Evolutionary conservation across 202 grass and related monocot genomes (phyloP).

Genomic region (Saccharum hybrid): DNA sequence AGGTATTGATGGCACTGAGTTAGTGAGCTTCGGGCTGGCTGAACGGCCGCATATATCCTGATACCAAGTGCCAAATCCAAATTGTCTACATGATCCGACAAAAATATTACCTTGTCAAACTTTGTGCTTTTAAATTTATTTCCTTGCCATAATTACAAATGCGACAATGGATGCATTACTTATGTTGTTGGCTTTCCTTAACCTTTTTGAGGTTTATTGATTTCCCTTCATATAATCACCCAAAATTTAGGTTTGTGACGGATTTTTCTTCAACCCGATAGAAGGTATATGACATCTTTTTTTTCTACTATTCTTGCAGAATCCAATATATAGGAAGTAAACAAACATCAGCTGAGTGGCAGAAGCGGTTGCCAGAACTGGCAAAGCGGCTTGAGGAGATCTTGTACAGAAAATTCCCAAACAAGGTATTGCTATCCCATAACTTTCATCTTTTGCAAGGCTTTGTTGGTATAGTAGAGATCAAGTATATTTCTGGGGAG

Average conservation of each 20-base stretch:
- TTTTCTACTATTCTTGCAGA: constrained; percentile 44
- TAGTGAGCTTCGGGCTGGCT: constrained; percentile 19
- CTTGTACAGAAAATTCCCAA: constrained; percentile 63
- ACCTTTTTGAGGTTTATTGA: background rate
- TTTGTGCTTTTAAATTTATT: background rate
- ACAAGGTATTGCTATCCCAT: constrained; percentile 50
- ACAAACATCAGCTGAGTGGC: constrained; percentile 54
- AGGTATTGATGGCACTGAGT: constrained; percentile 30
- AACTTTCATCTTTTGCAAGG: constrained; percentile 23
- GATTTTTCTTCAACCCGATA: constrained; percentile 21
- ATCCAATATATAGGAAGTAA: constrained; percentile 55
- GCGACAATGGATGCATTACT: background rate
- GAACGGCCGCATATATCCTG: background rate
- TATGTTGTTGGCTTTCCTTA: background rate
- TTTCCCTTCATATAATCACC: background rate
- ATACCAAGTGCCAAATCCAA: background rate
- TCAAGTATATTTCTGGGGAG: constrained; percentile 1
- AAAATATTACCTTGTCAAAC: background rate
- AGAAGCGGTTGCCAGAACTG: constrained; percentile 58
- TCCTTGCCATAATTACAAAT: constrained; percentile 9
- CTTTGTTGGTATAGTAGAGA: constrained; percentile 35
- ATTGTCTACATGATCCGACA: background rate
- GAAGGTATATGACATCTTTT: background rate
- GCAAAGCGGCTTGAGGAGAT: constrained; percentile 61
- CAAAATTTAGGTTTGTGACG: background rate